These are phyloP conservation scores for Paraphaeosphaeria sporulosa DNA, from an alignment of 2,329 filamentous ascomycete genomes.

Conservation along the genomic window DNA sequence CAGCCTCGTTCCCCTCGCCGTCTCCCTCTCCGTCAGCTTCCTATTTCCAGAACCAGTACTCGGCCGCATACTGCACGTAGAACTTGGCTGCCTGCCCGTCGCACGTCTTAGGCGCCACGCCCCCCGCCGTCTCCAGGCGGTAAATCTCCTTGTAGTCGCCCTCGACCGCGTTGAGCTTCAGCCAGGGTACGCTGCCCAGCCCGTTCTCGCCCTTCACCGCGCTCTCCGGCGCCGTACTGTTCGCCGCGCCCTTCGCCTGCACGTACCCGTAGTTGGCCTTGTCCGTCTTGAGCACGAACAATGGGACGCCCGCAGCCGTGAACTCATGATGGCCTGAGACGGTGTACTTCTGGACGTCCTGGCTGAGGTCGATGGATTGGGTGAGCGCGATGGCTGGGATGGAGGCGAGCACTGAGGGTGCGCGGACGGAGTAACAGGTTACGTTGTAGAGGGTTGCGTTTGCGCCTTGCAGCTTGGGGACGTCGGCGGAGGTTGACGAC, in stretches of 20 bases:
- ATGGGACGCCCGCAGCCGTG: slow-evolving; percentile 71
- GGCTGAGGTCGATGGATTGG: slow-evolving; percentile 62
- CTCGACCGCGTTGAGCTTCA: slow-evolving; percentile 67
- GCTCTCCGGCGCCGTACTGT: slow-evolving; percentile 67
- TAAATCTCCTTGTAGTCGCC: slow-evolving; percentile 76
- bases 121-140: slow-evolving; percentile 83
- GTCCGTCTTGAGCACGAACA: slow-evolving; percentile 77
- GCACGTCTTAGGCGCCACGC: slow-evolving; percentile 77
- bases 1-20: background rate
- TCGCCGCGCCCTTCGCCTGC: slow-evolving; percentile 68
- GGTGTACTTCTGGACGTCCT: slow-evolving; percentile 62
- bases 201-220: slow-evolving; percentile 65
- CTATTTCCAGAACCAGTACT: slow-evolving; percentile 71
- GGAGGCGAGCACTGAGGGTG: slow-evolving; percentile 69
- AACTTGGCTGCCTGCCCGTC: slow-evolving; percentile 69
- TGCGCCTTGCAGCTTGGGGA: slow-evolving; percentile 75
- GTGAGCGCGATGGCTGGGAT: slow-evolving; percentile 74
- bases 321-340: slow-evolving; percentile 86
- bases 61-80: slow-evolving; percentile 79
- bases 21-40: background rate
- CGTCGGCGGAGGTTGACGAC: slow-evolving; percentile 59
- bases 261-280: slow-evolving; percentile 63
- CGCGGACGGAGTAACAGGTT: slow-evolving; percentile 76
- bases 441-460: slow-evolving; percentile 87
- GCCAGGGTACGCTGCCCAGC: slow-evolving; percentile 76